Evolutionary conservation across 75 land plant genomes (phyloP).

Genomic region (Azolla pinnata): DNA sequence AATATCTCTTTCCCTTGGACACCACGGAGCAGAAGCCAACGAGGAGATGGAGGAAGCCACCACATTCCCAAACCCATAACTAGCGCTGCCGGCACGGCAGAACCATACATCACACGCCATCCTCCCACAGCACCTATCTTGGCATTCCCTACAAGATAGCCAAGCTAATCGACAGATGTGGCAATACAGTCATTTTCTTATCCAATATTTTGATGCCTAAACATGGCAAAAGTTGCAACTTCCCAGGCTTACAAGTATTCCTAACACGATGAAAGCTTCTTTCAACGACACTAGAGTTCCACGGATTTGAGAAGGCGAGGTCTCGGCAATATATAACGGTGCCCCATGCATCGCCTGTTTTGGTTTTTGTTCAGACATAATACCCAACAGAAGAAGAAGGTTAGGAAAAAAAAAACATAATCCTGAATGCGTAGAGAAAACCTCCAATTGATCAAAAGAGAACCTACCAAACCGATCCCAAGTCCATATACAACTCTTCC

Average conservation of each 20-base stretch:
- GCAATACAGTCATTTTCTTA: neutral
- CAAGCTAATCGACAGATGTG: constrained; percentile 36
- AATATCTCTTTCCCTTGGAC: constrained; percentile 64
- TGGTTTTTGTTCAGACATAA: too few species aligned
- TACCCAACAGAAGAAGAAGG: too few species aligned
- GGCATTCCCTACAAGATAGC: constrained; percentile 63
- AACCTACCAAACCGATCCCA: constrained; percentile 78
- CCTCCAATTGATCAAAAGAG: too few species aligned
- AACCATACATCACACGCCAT: constrained; percentile 90
- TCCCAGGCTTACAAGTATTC: constrained; percentile 63
- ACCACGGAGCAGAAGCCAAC: constrained; percentile 86
- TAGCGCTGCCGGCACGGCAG: constrained; percentile 59
- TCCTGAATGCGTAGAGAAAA: too few species aligned
- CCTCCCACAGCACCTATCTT: constrained; percentile 71
- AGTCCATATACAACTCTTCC: constrained; percentile 76
- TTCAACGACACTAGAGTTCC: constrained; percentile 86
- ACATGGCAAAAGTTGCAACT: neutral
- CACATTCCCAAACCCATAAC: constrained; percentile 82
- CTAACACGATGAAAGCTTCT: constrained; percentile 88
- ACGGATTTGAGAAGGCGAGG: constrained; percentile 83
- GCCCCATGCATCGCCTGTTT: constrained; percentile 99
- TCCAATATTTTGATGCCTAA: neutral
- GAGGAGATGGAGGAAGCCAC: constrained; percentile 88
- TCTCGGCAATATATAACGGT: constrained; percentile 93
- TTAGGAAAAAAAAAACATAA: constrained; percentile 3